Evolutionary conservation across 2,329 filamentous ascomycete genomes (phyloP).

Genomic region (Acrocalymma vagum): DNA sequence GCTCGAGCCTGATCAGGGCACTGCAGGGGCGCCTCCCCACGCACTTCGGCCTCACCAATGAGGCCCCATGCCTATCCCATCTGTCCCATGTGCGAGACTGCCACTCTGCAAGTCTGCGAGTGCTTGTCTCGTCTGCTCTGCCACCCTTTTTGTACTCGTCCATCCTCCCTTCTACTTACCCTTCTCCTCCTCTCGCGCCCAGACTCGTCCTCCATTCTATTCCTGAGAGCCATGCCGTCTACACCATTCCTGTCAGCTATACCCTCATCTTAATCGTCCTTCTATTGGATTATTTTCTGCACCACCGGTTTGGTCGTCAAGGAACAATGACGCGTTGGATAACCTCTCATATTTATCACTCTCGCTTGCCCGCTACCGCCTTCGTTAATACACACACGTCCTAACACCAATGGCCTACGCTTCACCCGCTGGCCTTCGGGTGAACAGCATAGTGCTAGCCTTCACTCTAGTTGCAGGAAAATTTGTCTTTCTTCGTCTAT

Average conservation of each 20-base stretch:
- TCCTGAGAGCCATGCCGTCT: constrained; percentile 1
- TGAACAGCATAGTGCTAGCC: constrained; percentile 37
- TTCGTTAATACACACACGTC: constrained; percentile 10
- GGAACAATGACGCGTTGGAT: constrained; percentile 8
- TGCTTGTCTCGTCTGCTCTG: constrained; percentile 1
- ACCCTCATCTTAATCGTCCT: constrained; percentile 4
- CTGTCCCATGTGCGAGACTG: constrained; percentile 14
- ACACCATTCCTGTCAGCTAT: constrained; percentile 8
- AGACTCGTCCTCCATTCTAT: constrained; percentile 4
- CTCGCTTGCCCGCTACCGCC: constrained; percentile 4
- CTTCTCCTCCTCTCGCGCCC: constrained; percentile 8
- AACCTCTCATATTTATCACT: background rate
- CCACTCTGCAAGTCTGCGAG: constrained; percentile 5
- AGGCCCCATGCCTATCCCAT: constrained; percentile 1
- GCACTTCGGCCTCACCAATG: constrained; percentile 20
- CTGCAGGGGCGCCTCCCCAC: constrained; percentile 8
- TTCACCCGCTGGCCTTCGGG: constrained; percentile 39
- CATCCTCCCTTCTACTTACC: constrained; percentile 6
- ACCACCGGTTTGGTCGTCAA: constrained; percentile 7
- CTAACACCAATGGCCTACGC: constrained; percentile 15
- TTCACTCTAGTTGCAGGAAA: constrained; percentile 42
- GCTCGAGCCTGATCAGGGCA: constrained; percentile 26
- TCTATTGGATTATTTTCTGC: constrained; percentile 1
- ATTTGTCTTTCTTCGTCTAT: constrained; percentile 39
- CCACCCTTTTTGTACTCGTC: constrained; percentile 10